These are phyloP conservation scores for Talaromyces albobiverticillius DNA, from an alignment of 2,329 filamentous ascomycete genomes.

Conservation along the genomic window DNA sequence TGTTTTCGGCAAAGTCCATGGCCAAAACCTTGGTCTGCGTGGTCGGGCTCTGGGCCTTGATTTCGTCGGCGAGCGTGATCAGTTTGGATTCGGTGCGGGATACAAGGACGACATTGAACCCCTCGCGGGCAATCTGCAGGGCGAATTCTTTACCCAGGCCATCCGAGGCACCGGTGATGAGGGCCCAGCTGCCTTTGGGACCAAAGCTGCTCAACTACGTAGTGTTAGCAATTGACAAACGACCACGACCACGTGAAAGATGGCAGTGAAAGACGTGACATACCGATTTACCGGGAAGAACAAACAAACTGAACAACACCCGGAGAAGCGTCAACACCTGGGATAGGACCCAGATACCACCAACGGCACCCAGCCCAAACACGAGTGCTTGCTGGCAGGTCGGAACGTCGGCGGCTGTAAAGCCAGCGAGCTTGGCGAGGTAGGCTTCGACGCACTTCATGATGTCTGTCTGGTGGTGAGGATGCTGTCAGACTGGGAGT, in stretches of 20 bases:
- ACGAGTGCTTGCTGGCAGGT: slow-evolving; percentile 37
- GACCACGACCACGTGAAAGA: background rate
- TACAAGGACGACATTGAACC: slow-evolving; percentile 92
- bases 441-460: slow-evolving; percentile 35
- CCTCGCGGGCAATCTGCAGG: slow-evolving; percentile 80
- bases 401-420: slow-evolving; percentile 32
- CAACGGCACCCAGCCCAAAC: slow-evolving; percentile 42
- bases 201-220: slow-evolving; percentile 82
- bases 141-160: slow-evolving; percentile 97
- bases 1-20: slow-evolving; percentile 87
- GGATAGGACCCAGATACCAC: slow-evolving; percentile 57
- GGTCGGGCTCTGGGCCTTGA: slow-evolving; percentile 64
- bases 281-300: slow-evolving; percentile 57
- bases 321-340: slow-evolving; percentile 59
- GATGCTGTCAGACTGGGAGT: too few relatives aligned
- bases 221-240: slow-evolving; percentile 16
- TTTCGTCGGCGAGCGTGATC: slow-evolving; percentile 69
- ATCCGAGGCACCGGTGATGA: slow-evolving; percentile 93
- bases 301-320: slow-evolving; percentile 65
- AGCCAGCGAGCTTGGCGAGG: slow-evolving; percentile 30
- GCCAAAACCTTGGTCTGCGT: slow-evolving; percentile 74
- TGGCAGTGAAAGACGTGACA: slow-evolving; percentile 15
- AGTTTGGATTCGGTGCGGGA: slow-evolving; percentile 96
- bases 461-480: background rate
- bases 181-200: slow-evolving; percentile 86